These are phyloP conservation scores for Aspergillus sp. DNA, from an alignment of 2,329 filamentous ascomycete species.

Conservation along the genomic window DNA sequence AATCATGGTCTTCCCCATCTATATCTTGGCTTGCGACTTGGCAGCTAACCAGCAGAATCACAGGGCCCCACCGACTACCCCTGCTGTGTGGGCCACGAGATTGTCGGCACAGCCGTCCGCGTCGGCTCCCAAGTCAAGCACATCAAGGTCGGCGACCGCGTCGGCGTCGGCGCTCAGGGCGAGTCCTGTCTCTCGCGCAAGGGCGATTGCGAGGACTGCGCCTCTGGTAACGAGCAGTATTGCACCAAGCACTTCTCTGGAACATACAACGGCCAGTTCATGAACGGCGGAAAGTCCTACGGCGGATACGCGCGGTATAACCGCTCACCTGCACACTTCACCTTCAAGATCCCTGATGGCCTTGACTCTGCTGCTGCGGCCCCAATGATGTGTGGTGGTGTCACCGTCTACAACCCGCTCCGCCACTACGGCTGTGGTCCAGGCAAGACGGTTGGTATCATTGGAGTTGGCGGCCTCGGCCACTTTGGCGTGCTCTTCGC, in stretches of 20 bases:
- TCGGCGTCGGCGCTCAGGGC: slow-evolving; percentile 65
- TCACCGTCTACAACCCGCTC: slow-evolving; percentile 74
- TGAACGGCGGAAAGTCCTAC: slow-evolving; percentile 65
- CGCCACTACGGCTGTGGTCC: slow-evolving; percentile 70
- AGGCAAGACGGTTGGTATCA: slow-evolving; percentile 72
- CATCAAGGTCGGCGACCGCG: slow-evolving; percentile 41
- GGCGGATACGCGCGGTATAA: slow-evolving; percentile 67
- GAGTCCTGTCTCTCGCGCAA: slow-evolving; percentile 56
- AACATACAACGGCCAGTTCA: slow-evolving; percentile 38
- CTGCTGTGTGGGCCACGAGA: slow-evolving; percentile 67
- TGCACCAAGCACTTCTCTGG: slow-evolving; percentile 35
- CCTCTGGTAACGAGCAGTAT: slow-evolving; percentile 45
- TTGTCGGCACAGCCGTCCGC: slow-evolving; percentile 63
- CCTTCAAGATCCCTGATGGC: slow-evolving; percentile 60
- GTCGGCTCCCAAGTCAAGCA: slow-evolving; percentile 52
- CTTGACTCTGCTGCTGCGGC: slow-evolving; percentile 59
- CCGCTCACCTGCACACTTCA: slow-evolving; percentile 62
- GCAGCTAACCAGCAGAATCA: too few relatives aligned
- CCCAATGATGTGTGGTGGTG: slow-evolving; percentile 78
- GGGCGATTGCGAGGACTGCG: slow-evolving; percentile 59
- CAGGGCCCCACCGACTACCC: slow-evolving; percentile 43
- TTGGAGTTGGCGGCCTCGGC: slow-evolving; percentile 76
- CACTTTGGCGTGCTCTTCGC: slow-evolving; percentile 75
- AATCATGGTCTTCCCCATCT: neutral
- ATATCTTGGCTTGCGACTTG: too few relatives aligned